Evolutionary conservation across 345 rosid genomes (phyloP), one percentile per base, ranked within the genome.

Genomic region (Gossypium stocksii): DNA sequence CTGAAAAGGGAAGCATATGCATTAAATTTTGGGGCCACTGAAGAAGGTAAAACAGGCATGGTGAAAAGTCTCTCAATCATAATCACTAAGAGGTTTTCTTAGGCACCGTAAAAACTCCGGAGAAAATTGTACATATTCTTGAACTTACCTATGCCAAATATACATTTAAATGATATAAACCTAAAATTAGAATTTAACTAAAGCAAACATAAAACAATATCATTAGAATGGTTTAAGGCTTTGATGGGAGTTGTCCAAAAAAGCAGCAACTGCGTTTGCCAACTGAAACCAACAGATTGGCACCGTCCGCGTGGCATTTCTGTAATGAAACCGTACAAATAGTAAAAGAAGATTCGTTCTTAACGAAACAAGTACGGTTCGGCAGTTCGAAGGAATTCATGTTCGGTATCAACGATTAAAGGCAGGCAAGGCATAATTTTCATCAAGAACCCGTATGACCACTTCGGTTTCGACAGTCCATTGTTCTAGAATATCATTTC

Each of bases 31-130:
- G 22, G 49, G 59, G 53, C 19, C 27, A 65, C 44, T 66, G 44
- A 45, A 59, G 56, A 54, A 54, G 44, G 81, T 38, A 58, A 22
- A 65, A 23, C 57, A 71, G 15, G 72, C 57, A 63, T 17, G 9
- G 65, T 19, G 27, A 19, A 65, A 72, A 46, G 41, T 72, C 61
- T 19, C 58, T 44, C 46, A 45, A 7, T 49, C 75, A 72, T 72
- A 27, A 77, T 65, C 52, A 29, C 65, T 23, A 67, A 46, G 66
- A 51, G 76, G 45, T 71, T 71, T 70, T n/a, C 65, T 45, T 54
- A 51, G 22, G 54, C 70, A 25, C 2, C 14, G 59, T n/a, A 63
- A 63, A 59, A 27, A 17, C 38, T n/a, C 14, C 2, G 2, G n/a
- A 70, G 49, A 53, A 53, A 46, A 38, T 41, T 59, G 49, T 61